Evolutionary conservation across 1,284 basidiomycete genomes (phyloP), one percentile per base, ranked within the genome.

Genomic region (Meira nashicola): DNA sequence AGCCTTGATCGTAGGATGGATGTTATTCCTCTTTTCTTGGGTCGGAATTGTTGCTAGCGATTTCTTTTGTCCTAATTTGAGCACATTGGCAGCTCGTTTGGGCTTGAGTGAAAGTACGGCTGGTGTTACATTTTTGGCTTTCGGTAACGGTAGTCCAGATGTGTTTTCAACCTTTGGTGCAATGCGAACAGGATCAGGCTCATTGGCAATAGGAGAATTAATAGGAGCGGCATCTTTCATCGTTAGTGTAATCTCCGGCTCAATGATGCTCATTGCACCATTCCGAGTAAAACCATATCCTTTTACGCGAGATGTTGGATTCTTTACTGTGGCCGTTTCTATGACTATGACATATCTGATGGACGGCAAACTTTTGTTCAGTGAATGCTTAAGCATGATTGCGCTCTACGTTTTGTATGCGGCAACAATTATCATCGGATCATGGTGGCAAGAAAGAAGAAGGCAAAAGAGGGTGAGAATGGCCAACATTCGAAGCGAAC

Each of bases 141-240:
- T 77, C 23, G 76, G 76, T 21, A 77, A 77, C 92, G 75, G 74
- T 5, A 66, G 68, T 15, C 77, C 77, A 1, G 77, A 79, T 54
- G 74, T 78, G 5, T 96, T 97, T 78, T 89, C 90, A 11, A 97
- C 94, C 0, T 96, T 94, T 77, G 89, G 90, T 0, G 90, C 94
- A 15, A 90, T 98, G 86, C 86, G 86, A 49, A 83, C 87, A 14
- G 83, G 87, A 70, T 90, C 92, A 0, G 92, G 92, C 7, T 86
- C 89, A 56, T 80, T 98, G 55, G 94, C 94, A 0, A 86, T 98
- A 52, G 94, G 94, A 40, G 94, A 98, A 79, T 84, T 98, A 5
- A 82, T 98, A 21, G 94, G 94, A 14, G 94, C 94, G 1, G 93
- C 94, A 1, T 86, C 90, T 1, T 98, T 97, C 81, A 94, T 97